phyloP scores from a whole-genome alignment of 352 stramenopile genomes.

The Phytophthora quininea region DNA sequence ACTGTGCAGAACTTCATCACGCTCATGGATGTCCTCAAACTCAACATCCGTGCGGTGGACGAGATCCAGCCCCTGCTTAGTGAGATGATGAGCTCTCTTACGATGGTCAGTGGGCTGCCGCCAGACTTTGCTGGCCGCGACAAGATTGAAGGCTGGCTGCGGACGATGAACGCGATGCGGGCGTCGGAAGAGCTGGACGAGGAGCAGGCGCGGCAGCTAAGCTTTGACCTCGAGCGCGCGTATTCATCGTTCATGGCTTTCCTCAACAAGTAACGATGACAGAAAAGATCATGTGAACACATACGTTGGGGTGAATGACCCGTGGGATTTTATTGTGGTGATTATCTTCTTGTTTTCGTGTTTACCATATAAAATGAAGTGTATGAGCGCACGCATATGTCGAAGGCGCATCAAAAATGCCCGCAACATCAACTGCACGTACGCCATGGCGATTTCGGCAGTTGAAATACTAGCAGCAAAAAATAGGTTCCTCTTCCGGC shows the following conservation, averaged over 20 bases:
- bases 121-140: slow-evolving; percentile 93
- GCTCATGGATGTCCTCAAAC: slow-evolving; percentile 97
- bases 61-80: slow-evolving; percentile 97
- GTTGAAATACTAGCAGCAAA: slow-evolving; percentile 43
- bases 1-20: slow-evolving; percentile 98
- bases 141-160: slow-evolving; percentile 95
- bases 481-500: slow-evolving; percentile 36
- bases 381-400: slow-evolving; percentile 19
- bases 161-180: slow-evolving; percentile 96
- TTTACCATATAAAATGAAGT: slow-evolving; percentile 39
- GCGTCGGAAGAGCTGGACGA: slow-evolving; percentile 96
- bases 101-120: slow-evolving; percentile 92
- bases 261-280: slow-evolving; percentile 66
- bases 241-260: slow-evolving; percentile 96
- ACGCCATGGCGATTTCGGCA: slow-evolving; percentile 17
- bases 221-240: slow-evolving; percentile 94
- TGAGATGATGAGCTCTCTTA: slow-evolving; percentile 96
- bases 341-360: slow-evolving; percentile 27
- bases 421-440: slow-evolving; percentile 7
- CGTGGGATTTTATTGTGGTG: slow-evolving; percentile 38
- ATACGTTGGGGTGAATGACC: slow-evolving; percentile 13
- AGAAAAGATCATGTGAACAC: background rate
- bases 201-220: slow-evolving; percentile 95
- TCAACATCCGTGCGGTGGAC: slow-evolving; percentile 97
- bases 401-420: slow-evolving; percentile 24